Base-by-base conservation (phyloP, 2,329 filamentous ascomycete species). In the Aspergillus oerlinghausenensis region DNA sequence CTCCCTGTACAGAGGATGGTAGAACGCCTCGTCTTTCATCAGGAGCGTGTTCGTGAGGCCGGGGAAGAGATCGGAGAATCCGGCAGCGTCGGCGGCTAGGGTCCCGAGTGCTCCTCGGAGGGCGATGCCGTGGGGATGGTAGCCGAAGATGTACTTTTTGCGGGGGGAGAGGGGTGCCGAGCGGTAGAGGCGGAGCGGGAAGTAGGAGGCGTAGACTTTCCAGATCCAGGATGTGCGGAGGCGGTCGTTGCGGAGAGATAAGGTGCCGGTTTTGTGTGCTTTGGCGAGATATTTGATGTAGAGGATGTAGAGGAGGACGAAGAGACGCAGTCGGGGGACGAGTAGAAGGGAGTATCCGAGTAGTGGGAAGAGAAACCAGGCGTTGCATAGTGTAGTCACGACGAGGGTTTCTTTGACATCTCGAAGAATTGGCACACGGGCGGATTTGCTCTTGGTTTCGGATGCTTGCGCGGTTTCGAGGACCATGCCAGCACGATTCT, bases 91-190 rank as follows among this genome's bases (percentile, higher is more conserved):
- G 1, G 91, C 94, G 3, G 81, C 88, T 66, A 96, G 93, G 2
- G 90, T 87, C 2, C 84, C 88, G 74, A 89, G 92, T 0, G 90
- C 90, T 17, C 91, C 91, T 60, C 94, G 88, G 7, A 87, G 90
- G 66, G 95, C 94, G 73, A 96, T 93, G 29, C 91, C 90, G 68
- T 96, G 91, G 0, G 91, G 91, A 65, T 96, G 91, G 70, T 95
- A 95, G 29, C 90, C 90, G 65, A 96, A 89, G 61, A 96, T 88
- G 76, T 95, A 96, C 71, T 92, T 92, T 60, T 88, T 80, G 2
- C 85, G 88, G 0, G 89, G 82, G n/a, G 87, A 82, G 5, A 96
- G 82, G 51, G 87, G 82, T 60, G 86, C 80, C 1, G 88, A 91
- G 65, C 92, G 89, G 76, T 95, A 89, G 11, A 96, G 80, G 52